Evolutionary conservation across 768 basidiomycete genomes (phyloP).

Genomic region (Mrakia frigida): DNA sequence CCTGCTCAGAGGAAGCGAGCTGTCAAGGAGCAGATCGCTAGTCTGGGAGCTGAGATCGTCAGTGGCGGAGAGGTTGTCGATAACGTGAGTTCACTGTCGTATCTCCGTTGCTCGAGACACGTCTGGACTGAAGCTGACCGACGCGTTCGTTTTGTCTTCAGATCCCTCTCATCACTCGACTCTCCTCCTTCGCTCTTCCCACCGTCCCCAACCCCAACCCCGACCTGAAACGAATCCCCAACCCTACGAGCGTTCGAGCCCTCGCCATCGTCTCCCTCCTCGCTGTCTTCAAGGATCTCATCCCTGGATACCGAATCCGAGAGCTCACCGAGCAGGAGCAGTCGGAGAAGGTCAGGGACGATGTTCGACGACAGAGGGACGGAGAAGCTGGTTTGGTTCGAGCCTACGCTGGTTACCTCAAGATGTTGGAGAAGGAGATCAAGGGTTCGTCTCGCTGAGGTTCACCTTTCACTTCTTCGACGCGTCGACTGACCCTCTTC

Average conservation of each 20-base stretch:
- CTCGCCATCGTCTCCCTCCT: conserved; percentile 83
- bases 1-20: conserved; percentile 61
- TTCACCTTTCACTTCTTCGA: background rate
- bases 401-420: conserved; percentile 84
- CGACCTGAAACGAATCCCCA: conserved; percentile 53
- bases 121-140: background rate
- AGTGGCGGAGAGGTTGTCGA: conserved; percentile 79
- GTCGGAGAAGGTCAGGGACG: conserved; percentile 87
- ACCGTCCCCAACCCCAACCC: conserved; percentile 61
- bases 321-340: conserved; percentile 83
- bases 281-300: conserved; percentile 90
- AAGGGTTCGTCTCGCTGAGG: conserved; percentile 62
- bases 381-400: conserved; percentile 90
- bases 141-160: conserved; percentile 40
- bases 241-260: conserved; percentile 77
- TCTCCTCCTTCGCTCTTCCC: conserved; percentile 81
- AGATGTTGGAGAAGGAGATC: conserved; percentile 73
- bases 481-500: background rate
- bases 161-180: conserved; percentile 80
- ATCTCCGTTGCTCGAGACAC: background rate
- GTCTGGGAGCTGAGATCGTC: conserved; percentile 86
- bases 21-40: conserved; percentile 91
- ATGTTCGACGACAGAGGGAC: conserved; percentile 81
- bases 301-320: conserved; percentile 68
- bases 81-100: conserved; percentile 56